Conservation (phyloP, 495 filamentous ascomycete species). For the Diplogelasinospora grovesii region DNA sequence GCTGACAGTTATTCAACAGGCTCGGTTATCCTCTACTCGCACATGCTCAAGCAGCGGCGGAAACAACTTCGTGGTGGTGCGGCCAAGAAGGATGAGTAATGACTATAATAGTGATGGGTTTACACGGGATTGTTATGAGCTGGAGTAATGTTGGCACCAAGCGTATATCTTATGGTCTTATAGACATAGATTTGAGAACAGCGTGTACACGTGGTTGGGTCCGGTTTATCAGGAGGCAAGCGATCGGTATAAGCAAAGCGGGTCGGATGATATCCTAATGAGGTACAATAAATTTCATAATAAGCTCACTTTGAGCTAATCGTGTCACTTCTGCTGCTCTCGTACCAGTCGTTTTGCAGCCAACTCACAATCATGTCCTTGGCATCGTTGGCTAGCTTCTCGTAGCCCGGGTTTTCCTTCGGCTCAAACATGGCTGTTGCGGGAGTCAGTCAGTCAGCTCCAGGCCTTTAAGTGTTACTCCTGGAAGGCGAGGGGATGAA, state of each 20-base stretch:
- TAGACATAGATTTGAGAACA: no score
- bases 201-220: no score
- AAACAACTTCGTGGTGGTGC: conserved; percentile 56
- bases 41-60: conserved; percentile 86
- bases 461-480: neutral
- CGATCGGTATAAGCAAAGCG: no score
- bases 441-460: neutral
- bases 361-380: conserved; percentile 56
- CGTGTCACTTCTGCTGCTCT: conserved; percentile 24
- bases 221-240: no score
- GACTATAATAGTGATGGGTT: neutral
- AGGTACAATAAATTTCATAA: no score
- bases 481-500: conserved; percentile 3
- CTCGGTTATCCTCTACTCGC: conserved; percentile 78
- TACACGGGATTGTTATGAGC: no score
- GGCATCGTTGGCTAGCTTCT: conserved; percentile 57
- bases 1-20: conserved; percentile 42
- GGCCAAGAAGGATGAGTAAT: conserved; percentile 26
- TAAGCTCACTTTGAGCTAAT: conserved; percentile 14
- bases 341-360: conserved; percentile 50
- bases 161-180: no score
- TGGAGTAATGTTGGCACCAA: no score
- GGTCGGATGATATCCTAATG: no score
- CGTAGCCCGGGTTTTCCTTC: conserved; percentile 73
- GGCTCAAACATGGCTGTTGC: conserved; percentile 69